Evolutionary conservation across 2,329 filamentous ascomycete genomes (phyloP), one percentile per base, ranked within the genome.

Genomic region (Penicillium griseofulvum): DNA sequence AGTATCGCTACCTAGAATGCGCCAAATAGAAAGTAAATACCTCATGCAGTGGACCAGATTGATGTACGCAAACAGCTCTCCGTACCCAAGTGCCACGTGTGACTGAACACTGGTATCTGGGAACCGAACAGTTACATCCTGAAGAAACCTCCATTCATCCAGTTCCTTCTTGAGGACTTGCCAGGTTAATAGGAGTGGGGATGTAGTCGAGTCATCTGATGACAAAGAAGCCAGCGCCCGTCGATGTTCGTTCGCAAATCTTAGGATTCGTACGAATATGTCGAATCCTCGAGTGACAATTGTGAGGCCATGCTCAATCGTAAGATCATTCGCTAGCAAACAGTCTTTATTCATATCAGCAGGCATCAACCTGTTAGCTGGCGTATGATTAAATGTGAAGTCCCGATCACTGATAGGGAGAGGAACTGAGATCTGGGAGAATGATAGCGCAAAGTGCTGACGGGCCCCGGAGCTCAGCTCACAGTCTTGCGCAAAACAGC

Each of bases 31-130:
- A 12, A 6, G 14, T 3, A 41, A 42, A 9, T 61, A 71, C 71
- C 71, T 72, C 71, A 73, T 73, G 22, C 69, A 73, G 50, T 72
- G 68, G 1, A 73, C 65, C 33, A 73, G 45, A 51, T 73, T 73
- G 31, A 73, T 72, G n/a, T 73, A 73, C 1, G 70, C 70, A 49
- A 73, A 73, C 10, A 73, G 41, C 48, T 73, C 71, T 1, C 71
- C 71, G 34, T 71, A 72, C 7, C 71, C 71, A 1, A 73, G 54
- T 2, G 71, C 65, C 3, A 73, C 71, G 57, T 73, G 71, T 0
- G 67, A 70, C 49, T 71, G 70, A 5, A 65, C 70, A 53, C 63
- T 68, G 2, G 71, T 73, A n/a, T 59, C 61, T 3, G 71, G 71
- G 49, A 69, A 73, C 29, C 56, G 62, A 28, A 73, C 67, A 0